Conservation (phyloP, 2,329 filamentous ascomycete species). For the Chalara sp. region DNA sequence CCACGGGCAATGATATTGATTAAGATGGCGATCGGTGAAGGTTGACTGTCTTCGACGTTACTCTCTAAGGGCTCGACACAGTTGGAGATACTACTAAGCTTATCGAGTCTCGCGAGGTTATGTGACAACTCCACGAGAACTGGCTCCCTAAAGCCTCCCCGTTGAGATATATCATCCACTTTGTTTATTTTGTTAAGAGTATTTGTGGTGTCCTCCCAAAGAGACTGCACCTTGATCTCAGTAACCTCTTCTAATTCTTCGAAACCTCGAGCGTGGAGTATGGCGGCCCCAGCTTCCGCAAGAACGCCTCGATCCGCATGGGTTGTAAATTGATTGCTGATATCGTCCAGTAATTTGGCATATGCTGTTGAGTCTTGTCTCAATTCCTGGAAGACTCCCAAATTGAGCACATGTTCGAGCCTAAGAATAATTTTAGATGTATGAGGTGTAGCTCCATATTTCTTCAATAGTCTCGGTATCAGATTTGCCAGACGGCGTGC, state of each 20-base stretch:
- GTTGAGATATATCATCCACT: slow-evolving; percentile 62
- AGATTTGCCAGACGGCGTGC: slow-evolving; percentile 70
- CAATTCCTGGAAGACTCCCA: slow-evolving; percentile 82
- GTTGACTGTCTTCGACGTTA: slow-evolving; percentile 37
- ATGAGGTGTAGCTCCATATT: slow-evolving; percentile 83
- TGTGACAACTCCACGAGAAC: slow-evolving; percentile 66
- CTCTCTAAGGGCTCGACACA: slow-evolving; percentile 70
- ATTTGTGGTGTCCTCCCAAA: slow-evolving; percentile 82
- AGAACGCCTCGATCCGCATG: slow-evolving; percentile 84
- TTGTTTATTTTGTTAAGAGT: slow-evolving; percentile 58
- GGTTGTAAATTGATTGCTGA: slow-evolving; percentile 89
- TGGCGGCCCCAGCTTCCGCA: slow-evolving; percentile 72
- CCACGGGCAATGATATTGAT: slow-evolving; percentile 69
- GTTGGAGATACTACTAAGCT: slow-evolving; percentile 73
- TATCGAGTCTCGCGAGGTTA: slow-evolving; percentile 71
- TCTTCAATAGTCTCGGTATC: slow-evolving; percentile 82
- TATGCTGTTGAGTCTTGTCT: slow-evolving; percentile 81
- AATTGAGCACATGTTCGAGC: slow-evolving; percentile 77
- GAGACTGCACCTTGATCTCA: slow-evolving; percentile 67
- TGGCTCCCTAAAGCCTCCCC: slow-evolving; percentile 60
- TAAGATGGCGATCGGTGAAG: slow-evolving; percentile 60
- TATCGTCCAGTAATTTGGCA: slow-evolving; percentile 76
- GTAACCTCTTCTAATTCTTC: slow-evolving; percentile 85
- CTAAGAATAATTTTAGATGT: slow-evolving; percentile 81
- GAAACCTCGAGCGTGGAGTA: slow-evolving; percentile 78